These are phyloP conservation scores for Saturnispora halmiae DNA, from an alignment of 805 yeast genomes.

Conservation along the genomic window DNA sequence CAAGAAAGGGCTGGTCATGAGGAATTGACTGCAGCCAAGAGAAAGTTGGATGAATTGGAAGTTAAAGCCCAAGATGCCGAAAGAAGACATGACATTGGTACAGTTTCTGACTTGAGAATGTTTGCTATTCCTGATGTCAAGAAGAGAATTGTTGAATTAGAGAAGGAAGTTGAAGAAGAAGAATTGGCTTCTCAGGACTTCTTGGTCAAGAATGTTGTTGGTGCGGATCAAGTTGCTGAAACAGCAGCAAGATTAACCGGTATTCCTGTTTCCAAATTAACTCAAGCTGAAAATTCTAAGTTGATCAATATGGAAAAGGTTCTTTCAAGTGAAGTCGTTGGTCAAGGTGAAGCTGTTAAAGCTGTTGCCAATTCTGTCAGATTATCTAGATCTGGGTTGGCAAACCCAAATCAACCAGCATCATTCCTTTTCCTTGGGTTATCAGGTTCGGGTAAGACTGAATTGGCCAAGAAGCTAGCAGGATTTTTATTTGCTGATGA, in stretches of 20 bases:
- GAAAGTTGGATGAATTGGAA: constrained; percentile 86
- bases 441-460: constrained; percentile 98
- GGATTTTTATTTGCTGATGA: constrained; percentile 95
- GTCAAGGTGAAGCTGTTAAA: constrained; percentile 91
- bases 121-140: constrained; percentile 93
- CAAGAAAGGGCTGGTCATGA: constrained; percentile 89
- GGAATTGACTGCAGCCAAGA: constrained; percentile 79
- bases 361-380: constrained; percentile 95
- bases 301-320: constrained; percentile 91
- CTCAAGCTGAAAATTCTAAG: constrained; percentile 91
- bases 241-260: constrained; percentile 96
- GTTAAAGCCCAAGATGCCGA: constrained; percentile 93
- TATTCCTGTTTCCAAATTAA: constrained; percentile 88
- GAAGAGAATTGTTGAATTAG: constrained; percentile 66
- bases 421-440: constrained; percentile 91
- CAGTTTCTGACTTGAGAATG: constrained; percentile 93
- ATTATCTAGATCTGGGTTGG: constrained; percentile 85
- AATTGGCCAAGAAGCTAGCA: constrained; percentile 92
- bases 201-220: constrained; percentile 83
- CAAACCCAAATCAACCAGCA: constrained; percentile 95
- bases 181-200: constrained; percentile 35
- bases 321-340: constrained; percentile 76
- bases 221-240: constrained; percentile 69
- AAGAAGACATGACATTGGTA: constrained; percentile 87
- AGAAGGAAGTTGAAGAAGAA: constrained; percentile 63